Evolutionary conservation across 2,329 filamentous ascomycete species (phyloP).

Genomic region (Thelonectria olida): DNA sequence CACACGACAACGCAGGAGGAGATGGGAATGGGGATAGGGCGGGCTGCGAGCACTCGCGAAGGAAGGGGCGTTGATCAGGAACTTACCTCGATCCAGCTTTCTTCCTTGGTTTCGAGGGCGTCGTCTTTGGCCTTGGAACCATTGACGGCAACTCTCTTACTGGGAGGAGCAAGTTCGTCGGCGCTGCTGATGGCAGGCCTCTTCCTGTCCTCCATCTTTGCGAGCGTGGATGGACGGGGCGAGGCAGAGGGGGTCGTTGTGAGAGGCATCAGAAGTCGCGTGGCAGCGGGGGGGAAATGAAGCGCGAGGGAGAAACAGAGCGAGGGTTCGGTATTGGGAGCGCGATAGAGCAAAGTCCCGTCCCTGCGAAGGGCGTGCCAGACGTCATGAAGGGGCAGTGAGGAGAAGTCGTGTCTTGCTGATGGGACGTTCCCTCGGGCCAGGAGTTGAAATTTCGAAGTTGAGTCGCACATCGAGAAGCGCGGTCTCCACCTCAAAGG

Average conservation of each 20-base stretch:
- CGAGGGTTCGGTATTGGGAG: slow-evolving; percentile 40
- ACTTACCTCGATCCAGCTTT: slow-evolving; percentile 74
- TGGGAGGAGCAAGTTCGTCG: slow-evolving; percentile 87
- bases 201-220: slow-evolving; percentile 99
- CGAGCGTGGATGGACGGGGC: slow-evolving; percentile 81
- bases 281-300: slow-evolving; percentile 51
- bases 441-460: slow-evolving; percentile 58
- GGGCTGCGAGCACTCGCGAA: slow-evolving; percentile 26
- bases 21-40: slow-evolving; percentile 17
- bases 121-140: slow-evolving; percentile 70
- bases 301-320: slow-evolving; percentile 46
- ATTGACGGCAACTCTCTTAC: slow-evolving; percentile 92
- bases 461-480: slow-evolving; percentile 52
- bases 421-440: slow-evolving; percentile 46
- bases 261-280: slow-evolving; percentile 82
- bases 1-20: slow-evolving; percentile 18
- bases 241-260: slow-evolving; percentile 76
- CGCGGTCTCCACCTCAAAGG: slow-evolving; percentile 46
- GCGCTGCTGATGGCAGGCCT: slow-evolving; percentile 83
- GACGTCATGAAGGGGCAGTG: slow-evolving; percentile 48
- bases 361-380: slow-evolving; percentile 44
- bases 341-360: slow-evolving; percentile 48
- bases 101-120: slow-evolving; percentile 64
- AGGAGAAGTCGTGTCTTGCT: slow-evolving; percentile 44
- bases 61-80: slow-evolving; percentile 46